A percentile compares a stretch with the other conserved stretches of the same genome.
Evolutionary conservation across 495 filamentous ascomycete species (phyloP).

Genomic region (Margaritispora aquatica): DNA sequence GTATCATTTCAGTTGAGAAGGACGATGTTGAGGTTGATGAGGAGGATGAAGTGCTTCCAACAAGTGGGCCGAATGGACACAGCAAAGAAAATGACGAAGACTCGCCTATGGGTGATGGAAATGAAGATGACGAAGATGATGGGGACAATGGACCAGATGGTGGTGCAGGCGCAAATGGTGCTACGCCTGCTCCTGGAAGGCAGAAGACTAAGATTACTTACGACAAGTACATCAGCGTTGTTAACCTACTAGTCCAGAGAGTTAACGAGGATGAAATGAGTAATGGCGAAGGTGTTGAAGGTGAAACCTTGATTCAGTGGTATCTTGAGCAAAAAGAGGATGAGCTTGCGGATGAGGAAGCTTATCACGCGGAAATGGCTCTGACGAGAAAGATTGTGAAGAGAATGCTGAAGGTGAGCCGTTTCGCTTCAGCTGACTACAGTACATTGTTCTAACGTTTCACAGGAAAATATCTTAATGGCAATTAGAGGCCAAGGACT

Average conservation of each 20-base stretch:
- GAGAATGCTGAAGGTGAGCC: constrained; percentile 89
- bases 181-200: constrained; percentile 26
- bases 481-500: constrained; percentile 81
- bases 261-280: constrained; percentile 70
- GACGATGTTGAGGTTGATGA: constrained; percentile 97
- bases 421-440: not conserved
- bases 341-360: constrained; percentile 74
- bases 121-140: constrained; percentile 36
- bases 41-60: constrained; percentile 44
- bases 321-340: constrained; percentile 91
- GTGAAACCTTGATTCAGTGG: constrained; percentile 81
- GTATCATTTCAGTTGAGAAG: constrained; percentile 96
- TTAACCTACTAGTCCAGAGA: constrained; percentile 74
- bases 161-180: constrained; percentile 13
- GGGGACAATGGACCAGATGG: constrained; percentile 29
- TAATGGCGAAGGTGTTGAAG: constrained; percentile 80
- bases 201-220: constrained; percentile 87
- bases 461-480: constrained; percentile 86
- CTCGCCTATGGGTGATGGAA: constrained; percentile 57
- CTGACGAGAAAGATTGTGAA: constrained; percentile 85
- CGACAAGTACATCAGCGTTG: constrained; percentile 87
- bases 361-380: constrained; percentile 66
- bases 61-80: constrained; percentile 23
- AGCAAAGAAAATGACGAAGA: constrained; percentile 59
- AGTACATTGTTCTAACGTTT: constrained; percentile 17